Evolutionary conservation across 1,284 basidiomycete genomes (phyloP), one percentile per base, ranked within the genome.

Genomic region (Pseudozyma pruni): DNA sequence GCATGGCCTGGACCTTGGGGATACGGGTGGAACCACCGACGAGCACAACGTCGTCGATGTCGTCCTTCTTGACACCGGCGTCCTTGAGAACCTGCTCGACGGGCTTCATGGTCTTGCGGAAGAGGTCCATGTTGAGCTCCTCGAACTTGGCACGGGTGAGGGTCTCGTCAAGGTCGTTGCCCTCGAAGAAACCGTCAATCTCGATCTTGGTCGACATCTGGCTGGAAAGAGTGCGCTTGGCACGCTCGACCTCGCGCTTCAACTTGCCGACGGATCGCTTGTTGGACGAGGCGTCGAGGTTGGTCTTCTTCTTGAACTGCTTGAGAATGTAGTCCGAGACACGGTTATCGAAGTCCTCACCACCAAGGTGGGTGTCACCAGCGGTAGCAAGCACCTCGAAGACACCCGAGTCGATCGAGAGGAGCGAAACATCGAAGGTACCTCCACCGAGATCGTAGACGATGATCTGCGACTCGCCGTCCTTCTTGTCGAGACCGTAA

Each of bases 11-110:
- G 83, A 98, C 91, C 86, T 93, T 91, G 77, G 95, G 94, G 80
- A 98, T 98, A 90, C 95, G 94, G 66, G 94, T 98, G 44, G 94
- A 98, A 73, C 95, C 95, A 86, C 95, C 94, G 81, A 98, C 95
- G 71, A 98, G 88, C 82, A 98, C 94, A 74, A 98, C 91, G 85
- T 98, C 95, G 80, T 96, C 89, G 62, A 98, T 85, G 78, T 94
- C 92, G 76, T 97, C 93, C 89, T 98, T 98, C 89, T 94, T 95
- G 83, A 98, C 90, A 79, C 90, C 90, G 71, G 95, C 91, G 82
- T 98, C 95, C 89, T 97, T 97, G 81, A 98, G 87, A 32, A 98
- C 95, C 85, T 97, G 94, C 85, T 97, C 94, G 74, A 98, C 95
- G 75, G 95, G 95, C 88, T 94, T 95, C 92, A 98, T 93, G 40